Base-by-base conservation (phyloP, 164 flowering plant species). In the Annona cherimola region DNA sequence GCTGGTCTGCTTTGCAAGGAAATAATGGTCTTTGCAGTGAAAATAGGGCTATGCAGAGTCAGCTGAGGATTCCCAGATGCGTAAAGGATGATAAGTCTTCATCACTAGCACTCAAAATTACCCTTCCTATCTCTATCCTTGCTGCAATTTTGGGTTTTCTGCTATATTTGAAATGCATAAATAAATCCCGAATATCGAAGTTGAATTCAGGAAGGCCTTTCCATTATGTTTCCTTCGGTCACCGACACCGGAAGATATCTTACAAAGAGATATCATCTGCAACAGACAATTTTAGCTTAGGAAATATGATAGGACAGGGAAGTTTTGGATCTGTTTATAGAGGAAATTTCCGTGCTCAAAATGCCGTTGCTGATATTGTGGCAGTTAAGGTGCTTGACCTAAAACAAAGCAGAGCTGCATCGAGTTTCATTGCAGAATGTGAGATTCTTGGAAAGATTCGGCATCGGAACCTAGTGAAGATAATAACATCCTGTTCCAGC, bases 391-490 rank as follows among this genome's bases (percentile, higher is more conserved):
- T 84, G 41, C 71, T 86, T 12, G 74, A 85, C 60, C 65, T 69
- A 2, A 60, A 45, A 4, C 60, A 35, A 18, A 42, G 41, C 3
- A 79, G 84, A 41, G 76, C 84, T 19, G 67, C 60, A 59, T 84
- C 76, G 71, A 84, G 86, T 43, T 86, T 88, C 54, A 4, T 63
- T 1, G 85, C 87, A 4, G 92, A 88, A 71, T 87, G 88, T 61
- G 75, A 82, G 20, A 83, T 84, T n/a, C 26, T 87, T 69, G 78
- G 79, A 71, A 77, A 77, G 35, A 73, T 81, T 9, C 79, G 91
- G 71, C 93, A 89, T 39, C 76, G 88, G 26, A 89, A 89, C 76
- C 88, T 89, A 35, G 83, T 87, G 4, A 84, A 81, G 44, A 71
- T 88, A 18, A 72, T 85, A 16, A 85, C 85, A 0, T 75, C 81